Evolutionary conservation across 805 yeast genomes (phyloP), one percentile per base, ranked within the genome.

Genomic region (Pichia heedii): DNA sequence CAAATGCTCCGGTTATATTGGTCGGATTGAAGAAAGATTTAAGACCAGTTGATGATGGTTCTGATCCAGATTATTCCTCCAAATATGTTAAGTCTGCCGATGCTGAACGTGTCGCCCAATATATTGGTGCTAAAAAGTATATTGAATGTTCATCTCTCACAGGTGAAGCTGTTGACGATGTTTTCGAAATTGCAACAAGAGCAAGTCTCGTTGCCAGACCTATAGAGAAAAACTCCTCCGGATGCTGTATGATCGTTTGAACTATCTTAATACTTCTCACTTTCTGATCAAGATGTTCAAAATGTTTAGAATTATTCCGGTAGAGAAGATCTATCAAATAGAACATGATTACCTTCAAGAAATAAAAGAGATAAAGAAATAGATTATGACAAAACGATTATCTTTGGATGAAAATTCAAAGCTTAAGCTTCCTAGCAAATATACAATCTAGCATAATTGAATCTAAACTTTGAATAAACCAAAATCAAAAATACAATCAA

Each of bases 111-210:
- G 83, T 80, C 22, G 95, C 96, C 0, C 71, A 71, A 43, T 74
- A 76, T 43, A 83, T 89, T 33, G 95, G 95, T 5, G 96, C 96
- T 1, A 79, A 82, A 50, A 73, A 69, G 48, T 89, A 85, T 58
- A 64, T 89, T 57, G 96, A 89, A 56, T 86, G 96, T 57, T 84
- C 95, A 39, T 87, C 97, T 1, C 67, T 89, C 51, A 85, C 95
- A 2, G 97, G 97, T 5, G 95, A 86, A 58, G 95, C 95, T 12
- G 97, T 89, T 20, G 96, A 88, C 61, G 94, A 85, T 57, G 89
- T 89, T 2, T 88, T 89, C 60, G 97, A 89, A 63, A 77, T 78
- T 40, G 96, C 97, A 15, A 85, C 95, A 1, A 71, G 97, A 52
- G 80, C 89, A 3, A 81, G 93, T 56, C 65, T 87, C 44, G 63